These are phyloP conservation scores for Exophiala bonariae DNA, from an alignment of 2,329 filamentous ascomycete species.

Conservation along the genomic window DNA sequence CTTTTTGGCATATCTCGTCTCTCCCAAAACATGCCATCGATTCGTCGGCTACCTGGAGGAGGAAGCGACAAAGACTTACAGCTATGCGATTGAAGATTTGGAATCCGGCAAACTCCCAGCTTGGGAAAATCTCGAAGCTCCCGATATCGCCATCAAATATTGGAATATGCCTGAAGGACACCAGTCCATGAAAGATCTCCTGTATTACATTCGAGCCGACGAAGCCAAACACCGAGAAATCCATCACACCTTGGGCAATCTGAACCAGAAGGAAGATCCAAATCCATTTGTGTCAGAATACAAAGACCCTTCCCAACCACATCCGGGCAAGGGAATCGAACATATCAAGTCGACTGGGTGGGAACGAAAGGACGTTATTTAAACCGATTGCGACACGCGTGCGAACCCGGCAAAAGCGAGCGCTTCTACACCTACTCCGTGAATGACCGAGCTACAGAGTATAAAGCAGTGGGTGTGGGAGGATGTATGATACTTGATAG, in stretches of 20 bases:
- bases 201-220: constrained; percentile 86
- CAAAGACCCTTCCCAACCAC: constrained; percentile 65
- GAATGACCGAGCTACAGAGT: too few species aligned
- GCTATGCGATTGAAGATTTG: constrained; percentile 81
- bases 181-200: constrained; percentile 79
- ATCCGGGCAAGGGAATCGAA: constrained; percentile 68
- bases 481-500: too few species aligned
- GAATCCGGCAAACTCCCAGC: constrained; percentile 79
- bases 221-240: constrained; percentile 90
- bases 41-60: constrained; percentile 98
- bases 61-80: constrained; percentile 95
- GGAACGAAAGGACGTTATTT: constrained; percentile 78
- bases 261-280: constrained; percentile 81
- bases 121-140: constrained; percentile 77
- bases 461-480: too few species aligned
- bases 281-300: constrained; percentile 90
- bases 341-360: constrained; percentile 71
- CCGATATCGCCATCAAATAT: constrained; percentile 86
- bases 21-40: constrained; percentile 83
- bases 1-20: constrained; percentile 84
- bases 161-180: constrained; percentile 90
- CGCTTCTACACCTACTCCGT: too few species aligned
- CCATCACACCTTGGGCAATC: constrained; percentile 90
- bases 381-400: background rate
- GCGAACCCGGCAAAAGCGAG: too few species aligned